Evolutionary conservation across 2,329 filamentous ascomycete species (phyloP).

Genomic region (Periconia macrospinosa): DNA sequence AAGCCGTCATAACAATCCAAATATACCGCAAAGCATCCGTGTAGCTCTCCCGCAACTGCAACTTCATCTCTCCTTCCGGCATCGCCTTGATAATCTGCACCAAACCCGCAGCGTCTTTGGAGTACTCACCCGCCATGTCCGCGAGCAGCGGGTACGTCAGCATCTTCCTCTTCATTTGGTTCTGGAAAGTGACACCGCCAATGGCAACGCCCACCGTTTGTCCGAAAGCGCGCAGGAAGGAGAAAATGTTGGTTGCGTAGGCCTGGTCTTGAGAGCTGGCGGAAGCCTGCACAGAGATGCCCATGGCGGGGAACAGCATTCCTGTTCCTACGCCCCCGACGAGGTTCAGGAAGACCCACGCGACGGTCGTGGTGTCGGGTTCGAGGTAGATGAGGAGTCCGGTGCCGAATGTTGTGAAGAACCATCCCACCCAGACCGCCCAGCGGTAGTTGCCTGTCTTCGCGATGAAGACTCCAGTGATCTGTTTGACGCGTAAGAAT

Average conservation of each 20-base stretch:
- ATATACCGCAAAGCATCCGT: slow-evolving; percentile 58
- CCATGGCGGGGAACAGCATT: slow-evolving; percentile 66
- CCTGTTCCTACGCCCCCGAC: slow-evolving; percentile 64
- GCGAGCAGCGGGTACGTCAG: slow-evolving; percentile 53
- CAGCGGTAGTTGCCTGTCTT: slow-evolving; percentile 62
- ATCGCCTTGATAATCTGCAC: slow-evolving; percentile 62
- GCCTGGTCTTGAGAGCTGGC: slow-evolving; percentile 60
- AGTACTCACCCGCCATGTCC: slow-evolving; percentile 52
- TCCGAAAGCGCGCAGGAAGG: slow-evolving; percentile 67
- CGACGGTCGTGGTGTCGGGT: slow-evolving; percentile 52
- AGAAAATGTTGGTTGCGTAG: slow-evolving; percentile 66
- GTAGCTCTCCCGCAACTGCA: slow-evolving; percentile 49
- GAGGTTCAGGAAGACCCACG: slow-evolving; percentile 65
- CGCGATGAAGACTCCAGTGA: slow-evolving; percentile 58
- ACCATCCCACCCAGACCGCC: slow-evolving; percentile 65
- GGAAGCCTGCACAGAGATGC: slow-evolving; percentile 65
- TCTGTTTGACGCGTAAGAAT: neutral
- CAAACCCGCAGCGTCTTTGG: slow-evolving; percentile 60
- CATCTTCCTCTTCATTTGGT: slow-evolving; percentile 59
- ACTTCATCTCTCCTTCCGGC: slow-evolving; percentile 51
- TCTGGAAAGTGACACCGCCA: slow-evolving; percentile 71
- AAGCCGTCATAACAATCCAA: slow-evolving; percentile 58
- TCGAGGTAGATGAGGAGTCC: slow-evolving; percentile 58
- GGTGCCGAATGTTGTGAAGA: slow-evolving; percentile 59
- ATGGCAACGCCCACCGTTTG: slow-evolving; percentile 68